Percentiles rank a stretch among this genome's conserved stretches.
These are phyloP conservation scores for Coriolopsis trogii DNA, from an alignment of 1,284 basidiomycete species.

Conservation along the genomic window DNA sequence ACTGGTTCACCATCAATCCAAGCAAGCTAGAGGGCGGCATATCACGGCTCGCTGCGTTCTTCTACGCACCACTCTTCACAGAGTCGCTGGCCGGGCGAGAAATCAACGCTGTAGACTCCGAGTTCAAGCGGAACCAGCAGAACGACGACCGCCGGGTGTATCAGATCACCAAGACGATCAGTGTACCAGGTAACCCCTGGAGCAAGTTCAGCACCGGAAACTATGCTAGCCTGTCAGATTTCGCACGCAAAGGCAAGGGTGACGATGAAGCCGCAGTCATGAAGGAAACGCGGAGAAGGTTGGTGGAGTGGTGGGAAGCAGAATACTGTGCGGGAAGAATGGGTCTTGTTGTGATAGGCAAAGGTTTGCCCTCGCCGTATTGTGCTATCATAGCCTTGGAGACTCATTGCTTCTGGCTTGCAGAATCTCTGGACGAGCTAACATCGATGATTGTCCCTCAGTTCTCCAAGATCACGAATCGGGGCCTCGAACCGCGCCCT, in stretches of 20 bases:
- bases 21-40: conserved; percentile 58
- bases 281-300: conserved; percentile 58
- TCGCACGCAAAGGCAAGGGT: conserved; percentile 23
- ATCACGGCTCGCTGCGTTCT: conserved; percentile 69
- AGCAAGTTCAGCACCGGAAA: conserved; percentile 72
- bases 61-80: conserved; percentile 66
- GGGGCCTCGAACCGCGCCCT: conserved; percentile 43
- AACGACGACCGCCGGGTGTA: conserved; percentile 63
- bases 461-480: conserved; percentile 53
- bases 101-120: conserved; percentile 71
- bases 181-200: conserved; percentile 54
- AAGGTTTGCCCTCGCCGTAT: conserved; percentile 21
- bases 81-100: conserved; percentile 65
- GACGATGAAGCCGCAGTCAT: conserved; percentile 42
- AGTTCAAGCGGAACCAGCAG: conserved; percentile 74
- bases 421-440: conserved; percentile 34
- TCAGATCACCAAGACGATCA: conserved; percentile 64
- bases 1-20: conserved; percentile 60
- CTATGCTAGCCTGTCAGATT: conserved; percentile 48
- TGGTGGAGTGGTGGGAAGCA: conserved; percentile 69
- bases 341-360: conserved; percentile 48
- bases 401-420: neutral
- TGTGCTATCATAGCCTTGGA: neutral
- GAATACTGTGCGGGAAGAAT: conserved; percentile 72
- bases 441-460: conserved; percentile 30